Conservation (phyloP, 192 early-diverging fungal genomes). For the Gryganskiella cystojenkinii region DNA sequence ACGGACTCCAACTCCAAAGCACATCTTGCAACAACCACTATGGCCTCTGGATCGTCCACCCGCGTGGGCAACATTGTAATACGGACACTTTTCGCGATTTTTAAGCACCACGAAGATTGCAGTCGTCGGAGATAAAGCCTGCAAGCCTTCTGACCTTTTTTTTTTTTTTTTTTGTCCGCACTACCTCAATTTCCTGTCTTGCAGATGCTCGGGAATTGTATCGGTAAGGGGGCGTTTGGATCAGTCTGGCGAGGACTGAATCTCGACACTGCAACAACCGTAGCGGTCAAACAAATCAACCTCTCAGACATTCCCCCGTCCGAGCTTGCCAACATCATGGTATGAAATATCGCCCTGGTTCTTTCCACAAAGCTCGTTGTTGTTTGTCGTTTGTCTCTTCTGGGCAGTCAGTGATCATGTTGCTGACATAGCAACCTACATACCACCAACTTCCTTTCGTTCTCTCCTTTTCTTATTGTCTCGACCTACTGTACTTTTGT, state of each 20-base stretch:
- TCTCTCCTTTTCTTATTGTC: not conserved
- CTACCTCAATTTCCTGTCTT: not conserved
- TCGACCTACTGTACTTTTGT: not conserved
- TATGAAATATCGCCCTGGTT: not conserved
- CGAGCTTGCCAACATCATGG: constrained; percentile 55
- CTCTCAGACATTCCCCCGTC: constrained; percentile 54
- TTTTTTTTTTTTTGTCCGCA: not conserved
- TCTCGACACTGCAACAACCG: constrained; percentile 71
- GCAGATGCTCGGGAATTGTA: constrained; percentile 69
- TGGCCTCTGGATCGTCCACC: constrained; percentile 14
- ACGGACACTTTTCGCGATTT: too few species aligned
- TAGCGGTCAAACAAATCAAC: constrained; percentile 79
- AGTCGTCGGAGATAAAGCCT: not conserved
- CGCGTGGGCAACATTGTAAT: constrained; percentile 36
- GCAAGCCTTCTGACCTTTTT: not conserved
- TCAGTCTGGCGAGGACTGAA: constrained; percentile 77
- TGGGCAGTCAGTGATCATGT: not conserved
- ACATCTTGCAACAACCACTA: not conserved
- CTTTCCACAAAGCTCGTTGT: not conserved
- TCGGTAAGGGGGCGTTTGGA: constrained; percentile 81
- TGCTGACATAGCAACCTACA: not conserved
- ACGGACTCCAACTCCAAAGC: not conserved
- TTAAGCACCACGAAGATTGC: too few species aligned
- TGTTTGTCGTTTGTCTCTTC: not conserved
- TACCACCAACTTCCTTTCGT: not conserved